Evolutionary conservation across 805 yeast species (phyloP).

Genomic region (Hanseniaspora nectarophila): DNA sequence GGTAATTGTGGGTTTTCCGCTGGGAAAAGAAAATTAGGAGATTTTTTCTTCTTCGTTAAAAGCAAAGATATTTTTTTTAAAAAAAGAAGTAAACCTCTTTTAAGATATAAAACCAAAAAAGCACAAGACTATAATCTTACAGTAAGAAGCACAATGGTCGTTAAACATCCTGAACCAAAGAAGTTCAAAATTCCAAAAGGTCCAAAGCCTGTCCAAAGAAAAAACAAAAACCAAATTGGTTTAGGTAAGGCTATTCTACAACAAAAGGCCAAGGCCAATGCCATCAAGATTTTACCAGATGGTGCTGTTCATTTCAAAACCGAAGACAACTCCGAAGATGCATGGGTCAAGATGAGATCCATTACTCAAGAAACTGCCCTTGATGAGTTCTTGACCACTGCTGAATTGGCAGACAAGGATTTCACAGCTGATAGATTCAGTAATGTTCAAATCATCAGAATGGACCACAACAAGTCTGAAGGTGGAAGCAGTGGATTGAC

Average conservation of each 20-base stretch:
- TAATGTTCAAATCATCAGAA: slow-evolving; percentile 71
- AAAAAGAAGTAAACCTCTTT: no score
- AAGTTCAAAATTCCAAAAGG: slow-evolving; percentile 86
- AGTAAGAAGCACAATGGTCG: slow-evolving; percentile 26
- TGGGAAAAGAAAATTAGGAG: background rate
- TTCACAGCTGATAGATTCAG: slow-evolving; percentile 82
- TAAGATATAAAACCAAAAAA: background rate
- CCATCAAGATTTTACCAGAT: slow-evolving; percentile 62
- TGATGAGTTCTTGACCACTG: slow-evolving; percentile 90
- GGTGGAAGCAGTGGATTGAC: slow-evolving; percentile 45
- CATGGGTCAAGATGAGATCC: slow-evolving; percentile 82
- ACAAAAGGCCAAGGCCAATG: slow-evolving; percentile 57
- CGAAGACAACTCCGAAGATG: slow-evolving; percentile 58
- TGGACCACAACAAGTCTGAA: slow-evolving; percentile 38
- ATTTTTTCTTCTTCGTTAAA: slow-evolving; percentile 15
- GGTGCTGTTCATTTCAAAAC: slow-evolving; percentile 86
- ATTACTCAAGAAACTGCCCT: slow-evolving; percentile 89
- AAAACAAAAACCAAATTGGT: slow-evolving; percentile 73
- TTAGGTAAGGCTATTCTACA: slow-evolving; percentile 74
- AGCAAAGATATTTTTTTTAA: no score
- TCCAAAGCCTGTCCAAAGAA: slow-evolving; percentile 78
- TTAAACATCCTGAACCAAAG: slow-evolving; percentile 38
- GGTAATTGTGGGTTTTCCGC: background rate
- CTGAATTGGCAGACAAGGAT: slow-evolving; percentile 90
- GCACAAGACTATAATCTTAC: background rate